These are phyloP conservation scores for Ophiobolus disseminans DNA, from an alignment of 2,329 filamentous ascomycete genomes.

Conservation along the genomic window DNA sequence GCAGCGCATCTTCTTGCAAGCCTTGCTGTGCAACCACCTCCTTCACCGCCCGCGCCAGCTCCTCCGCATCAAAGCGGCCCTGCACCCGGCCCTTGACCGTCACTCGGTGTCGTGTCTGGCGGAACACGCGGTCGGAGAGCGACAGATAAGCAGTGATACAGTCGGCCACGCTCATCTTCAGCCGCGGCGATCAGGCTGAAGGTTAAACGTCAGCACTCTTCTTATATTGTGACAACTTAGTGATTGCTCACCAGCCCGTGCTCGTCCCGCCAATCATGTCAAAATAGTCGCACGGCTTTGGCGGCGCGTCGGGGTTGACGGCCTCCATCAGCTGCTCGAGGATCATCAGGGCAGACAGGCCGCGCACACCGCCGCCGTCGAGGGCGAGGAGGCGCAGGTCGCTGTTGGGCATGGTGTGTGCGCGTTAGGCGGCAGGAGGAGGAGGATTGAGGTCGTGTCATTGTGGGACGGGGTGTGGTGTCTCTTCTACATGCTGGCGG, in stretches of 20 bases:
- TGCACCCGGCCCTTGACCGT: constrained; percentile 19
- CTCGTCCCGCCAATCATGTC: constrained; percentile 10
- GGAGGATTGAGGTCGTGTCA: no score
- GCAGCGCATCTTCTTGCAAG: constrained; percentile 16
- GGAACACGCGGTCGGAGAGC: constrained; percentile 18
- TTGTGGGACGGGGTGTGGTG: no score
- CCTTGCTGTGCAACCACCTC: constrained; percentile 19
- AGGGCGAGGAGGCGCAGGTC: constrained; percentile 17
- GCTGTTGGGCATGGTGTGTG: no score
- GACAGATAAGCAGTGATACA: constrained; percentile 13
- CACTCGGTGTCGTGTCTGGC: constrained; percentile 13
- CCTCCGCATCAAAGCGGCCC: constrained; percentile 26
- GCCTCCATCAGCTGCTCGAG: constrained; percentile 18
- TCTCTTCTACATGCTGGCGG: no score
- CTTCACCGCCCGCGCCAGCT: constrained; percentile 19
- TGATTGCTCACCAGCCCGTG: constrained; percentile 6
- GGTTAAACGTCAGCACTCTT: neutral
- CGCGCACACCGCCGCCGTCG: constrained; percentile 14
- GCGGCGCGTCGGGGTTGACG: constrained; percentile 9
- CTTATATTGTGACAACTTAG: neutral
- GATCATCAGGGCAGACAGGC: constrained; percentile 15
- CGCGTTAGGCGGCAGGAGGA: no score
- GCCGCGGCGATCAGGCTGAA: constrained; percentile 12
- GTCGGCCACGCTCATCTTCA: constrained; percentile 13
- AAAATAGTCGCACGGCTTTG: constrained; percentile 18